Conservation (phyloP, 495 filamentous ascomycete species). For the Astrothelium subdiscretum region DNA sequence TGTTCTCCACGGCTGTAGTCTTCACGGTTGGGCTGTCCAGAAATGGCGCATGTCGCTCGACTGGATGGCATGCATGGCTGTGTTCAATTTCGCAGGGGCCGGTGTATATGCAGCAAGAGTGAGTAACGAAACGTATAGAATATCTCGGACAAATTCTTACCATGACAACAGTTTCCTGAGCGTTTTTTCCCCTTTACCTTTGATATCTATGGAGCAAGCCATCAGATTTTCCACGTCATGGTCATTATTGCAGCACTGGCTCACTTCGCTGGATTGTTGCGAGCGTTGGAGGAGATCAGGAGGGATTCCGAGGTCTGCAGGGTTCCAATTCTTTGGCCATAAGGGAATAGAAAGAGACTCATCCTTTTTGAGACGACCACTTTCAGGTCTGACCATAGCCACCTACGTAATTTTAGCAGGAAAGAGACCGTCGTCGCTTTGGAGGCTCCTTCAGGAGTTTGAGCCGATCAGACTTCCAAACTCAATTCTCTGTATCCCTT, state of each 20-base stretch:
- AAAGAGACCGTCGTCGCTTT: no score
- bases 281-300: slow-evolving; percentile 25
- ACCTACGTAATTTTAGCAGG: no score
- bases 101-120: slow-evolving; percentile 36
- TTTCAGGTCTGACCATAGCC: no score
- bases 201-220: slow-evolving; percentile 40
- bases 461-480: no score
- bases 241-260: slow-evolving; percentile 36
- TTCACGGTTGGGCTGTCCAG: slow-evolving; percentile 31
- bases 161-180: slow-evolving; percentile 33
- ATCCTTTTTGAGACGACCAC: no score
- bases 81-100: slow-evolving; percentile 33
- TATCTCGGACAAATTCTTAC: slow-evolving; percentile 9
- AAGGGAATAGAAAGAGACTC: no score
- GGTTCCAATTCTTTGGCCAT: no score
- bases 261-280: slow-evolving; percentile 33
- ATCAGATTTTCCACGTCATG: slow-evolving; percentile 42
- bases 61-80: slow-evolving; percentile 31
- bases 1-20: slow-evolving; percentile 30
- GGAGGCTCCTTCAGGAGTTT: no score
- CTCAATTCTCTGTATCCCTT: no score
- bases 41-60: slow-evolving; percentile 31
- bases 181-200: slow-evolving; percentile 32
- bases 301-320: no score
- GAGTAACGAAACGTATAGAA: slow-evolving; percentile 5